These are phyloP conservation scores for Halteria grandinella DNA, from an alignment of 73 alveolate species.

Conservation along the genomic window DNA sequence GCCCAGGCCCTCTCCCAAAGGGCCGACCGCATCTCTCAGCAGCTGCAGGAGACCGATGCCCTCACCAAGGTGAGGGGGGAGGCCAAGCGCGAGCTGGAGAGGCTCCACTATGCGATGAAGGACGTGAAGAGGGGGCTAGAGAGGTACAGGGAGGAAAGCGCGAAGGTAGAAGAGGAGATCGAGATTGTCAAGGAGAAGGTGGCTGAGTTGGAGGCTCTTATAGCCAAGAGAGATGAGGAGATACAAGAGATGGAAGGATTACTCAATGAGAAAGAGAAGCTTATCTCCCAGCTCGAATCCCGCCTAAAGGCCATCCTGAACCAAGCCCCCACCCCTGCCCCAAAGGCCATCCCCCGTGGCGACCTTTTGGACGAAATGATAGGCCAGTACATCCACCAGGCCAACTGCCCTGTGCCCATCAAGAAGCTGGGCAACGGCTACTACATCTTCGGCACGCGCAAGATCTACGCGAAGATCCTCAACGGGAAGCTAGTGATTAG, in stretches of 20 bases:
- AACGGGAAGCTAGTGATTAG: conserved; percentile 70
- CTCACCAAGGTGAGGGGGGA: conserved; percentile 9
- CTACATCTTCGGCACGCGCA: conserved; percentile 73
- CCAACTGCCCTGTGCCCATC: conserved; percentile 68
- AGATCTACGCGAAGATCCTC: conserved; percentile 66
- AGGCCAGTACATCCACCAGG: conserved; percentile 65
- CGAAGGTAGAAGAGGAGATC: conserved; percentile 20
- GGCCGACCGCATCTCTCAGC: neutral
- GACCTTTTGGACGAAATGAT: conserved; percentile 72
- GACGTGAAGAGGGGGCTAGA: conserved; percentile 23
- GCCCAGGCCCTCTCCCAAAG: neutral
- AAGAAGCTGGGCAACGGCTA: conserved; percentile 71
- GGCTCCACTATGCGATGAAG: conserved; percentile 30
- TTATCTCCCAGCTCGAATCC: conserved; percentile 37
- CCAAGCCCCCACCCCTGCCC: conserved; percentile 1
- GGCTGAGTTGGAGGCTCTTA: neutral
- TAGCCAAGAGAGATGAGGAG: conserved; percentile 20
- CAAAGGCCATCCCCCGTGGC: conserved; percentile 15
- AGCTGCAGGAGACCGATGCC: neutral
- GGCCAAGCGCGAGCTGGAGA: conserved; percentile 10
- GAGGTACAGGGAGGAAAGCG: conserved; percentile 12
- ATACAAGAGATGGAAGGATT: conserved; percentile 1
- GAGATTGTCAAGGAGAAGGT: conserved; percentile 10
- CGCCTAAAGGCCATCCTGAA: conserved; percentile 22
- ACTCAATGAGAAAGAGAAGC: neutral